Percentiles rank a stretch among this genome's conserved stretches.
Conservation (phyloP, 192 early-diverging fungal species). For the Cladochytrium replicatum region DNA sequence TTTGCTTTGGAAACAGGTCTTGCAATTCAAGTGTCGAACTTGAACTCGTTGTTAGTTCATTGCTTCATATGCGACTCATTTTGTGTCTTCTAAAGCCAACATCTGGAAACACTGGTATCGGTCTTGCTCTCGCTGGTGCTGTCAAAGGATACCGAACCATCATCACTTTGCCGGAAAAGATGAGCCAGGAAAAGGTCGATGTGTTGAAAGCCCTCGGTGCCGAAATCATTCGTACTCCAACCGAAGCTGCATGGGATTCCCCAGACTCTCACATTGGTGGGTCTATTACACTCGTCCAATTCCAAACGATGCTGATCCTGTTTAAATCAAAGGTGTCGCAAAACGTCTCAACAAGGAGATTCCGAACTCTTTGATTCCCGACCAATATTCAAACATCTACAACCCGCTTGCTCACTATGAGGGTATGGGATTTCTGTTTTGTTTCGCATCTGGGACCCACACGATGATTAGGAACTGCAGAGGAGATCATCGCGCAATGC, state of each 20-base stretch:
- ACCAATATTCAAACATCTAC: conserved; percentile 95
- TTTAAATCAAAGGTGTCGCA: conserved; percentile 55
- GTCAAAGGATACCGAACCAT: conserved; percentile 97
- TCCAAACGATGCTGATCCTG: neutral
- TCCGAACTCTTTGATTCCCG: conserved; percentile 89
- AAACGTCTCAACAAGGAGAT: conserved; percentile 89
- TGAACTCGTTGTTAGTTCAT: neutral
- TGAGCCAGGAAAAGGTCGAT: conserved; percentile 99
- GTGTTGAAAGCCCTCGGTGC: conserved; percentile 95
- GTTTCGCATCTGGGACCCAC: neutral
- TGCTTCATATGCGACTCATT: too few relatives aligned
- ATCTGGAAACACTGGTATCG: conserved; percentile 99
- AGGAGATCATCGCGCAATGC: conserved; percentile 53
- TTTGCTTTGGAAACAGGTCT: too few relatives aligned
- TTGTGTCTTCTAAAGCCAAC: conserved; percentile 53
- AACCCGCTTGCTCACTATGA: conserved; percentile 99
- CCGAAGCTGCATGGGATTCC: conserved; percentile 97
- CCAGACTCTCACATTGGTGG: conserved; percentile 92
- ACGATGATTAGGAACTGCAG: conserved; percentile 38
- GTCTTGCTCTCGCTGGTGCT: conserved; percentile 91
- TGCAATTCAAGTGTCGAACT: neutral
- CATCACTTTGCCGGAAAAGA: conserved; percentile 99
- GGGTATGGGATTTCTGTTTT: conserved; percentile 56
- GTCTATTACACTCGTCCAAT: too few relatives aligned
- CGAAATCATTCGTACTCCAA: conserved; percentile 96